These are phyloP conservation scores for Hordeum marinum DNA, from an alignment of 176 grass and related monocot species.

Conservation along the genomic window DNA sequence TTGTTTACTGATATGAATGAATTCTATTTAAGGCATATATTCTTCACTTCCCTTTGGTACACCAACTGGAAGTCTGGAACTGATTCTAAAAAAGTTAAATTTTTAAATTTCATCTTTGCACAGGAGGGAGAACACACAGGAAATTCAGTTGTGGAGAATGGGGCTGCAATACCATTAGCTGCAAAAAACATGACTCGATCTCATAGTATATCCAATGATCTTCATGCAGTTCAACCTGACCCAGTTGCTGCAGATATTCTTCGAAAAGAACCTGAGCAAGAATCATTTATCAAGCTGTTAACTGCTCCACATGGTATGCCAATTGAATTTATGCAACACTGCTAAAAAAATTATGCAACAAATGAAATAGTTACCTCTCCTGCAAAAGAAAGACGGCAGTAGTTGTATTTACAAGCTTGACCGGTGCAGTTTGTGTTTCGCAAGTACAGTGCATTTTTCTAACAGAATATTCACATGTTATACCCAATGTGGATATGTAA, in stretches of 20 bases:
- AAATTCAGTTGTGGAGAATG: slow-evolving; percentile 57
- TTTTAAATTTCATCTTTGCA: neutral
- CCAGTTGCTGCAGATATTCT: slow-evolving; percentile 97
- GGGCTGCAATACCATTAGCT: slow-evolving; percentile 47
- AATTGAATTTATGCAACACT: neutral
- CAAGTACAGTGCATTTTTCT: neutral
- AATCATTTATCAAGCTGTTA: slow-evolving; percentile 78
- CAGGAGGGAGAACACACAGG: slow-evolving; percentile 61
- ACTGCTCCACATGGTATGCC: slow-evolving; percentile 75
- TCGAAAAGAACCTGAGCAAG: slow-evolving; percentile 92
- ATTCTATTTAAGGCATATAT: slow-evolving; percentile 13
- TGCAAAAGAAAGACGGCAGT: neutral
- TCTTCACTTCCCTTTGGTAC: slow-evolving; percentile 7
- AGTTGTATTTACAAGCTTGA: neutral
- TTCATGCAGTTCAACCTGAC: slow-evolving; percentile 85
- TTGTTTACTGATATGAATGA: slow-evolving; percentile 8
- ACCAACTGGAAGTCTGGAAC: neutral
- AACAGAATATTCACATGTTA: slow-evolving; percentile 1
- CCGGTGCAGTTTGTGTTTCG: neutral
- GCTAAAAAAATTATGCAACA: neutral
- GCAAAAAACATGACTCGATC: slow-evolving; percentile 68
- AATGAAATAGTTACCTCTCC: neutral
- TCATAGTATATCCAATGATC: slow-evolving; percentile 85
- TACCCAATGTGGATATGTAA: slow-evolving; percentile 12
- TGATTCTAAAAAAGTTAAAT: neutral